Base-by-base conservation (phyloP, 495 filamentous ascomycete species). In the Bryoglossum gracile region DNA sequence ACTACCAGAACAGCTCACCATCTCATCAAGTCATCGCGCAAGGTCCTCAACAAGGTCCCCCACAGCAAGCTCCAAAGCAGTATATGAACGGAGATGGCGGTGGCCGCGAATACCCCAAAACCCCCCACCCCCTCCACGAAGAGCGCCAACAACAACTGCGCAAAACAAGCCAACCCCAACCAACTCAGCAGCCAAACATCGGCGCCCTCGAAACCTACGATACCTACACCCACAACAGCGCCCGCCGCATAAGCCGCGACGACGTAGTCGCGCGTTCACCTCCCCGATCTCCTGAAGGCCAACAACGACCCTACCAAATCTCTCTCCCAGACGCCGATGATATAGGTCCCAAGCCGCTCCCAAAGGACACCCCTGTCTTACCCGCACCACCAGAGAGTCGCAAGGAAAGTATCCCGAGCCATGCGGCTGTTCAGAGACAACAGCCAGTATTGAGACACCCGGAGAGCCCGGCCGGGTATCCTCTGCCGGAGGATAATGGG, bases 221-320 rank as follows among this genome's bases (percentile, higher is more conserved):
- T n/a, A 34, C 32, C 17, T 46, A 50, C 44, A 37, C 22, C 18
- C 21, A 18, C 18, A 21, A 19, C 17, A 9, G n/a, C 26, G 5
- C 26, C 11, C 56, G 45, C 0, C 54, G 48, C 14, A n/a, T 57
- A 3, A 51, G 35, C 37, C 30, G 48, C 13, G 59, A 62, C 35
- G 53, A 59, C 21, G 8, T 56, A 3, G 16, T 59, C 3, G 59
- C 59, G 10, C 55, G 59, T 32, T 58, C 55, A 4, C 59, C 59
- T 8, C 53, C 59, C 22, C 42, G 47, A 11, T 25, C 36, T 8
- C 34, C 46, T 1, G 33, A 40, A 34, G 50, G 53, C 6, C 59
- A 62, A 35, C 59, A 62, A 48, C 18, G 45, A 41, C 59, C 59
- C 14, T 62, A 62, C 33, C 48, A 58, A 40, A 37, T 62, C 22